A percentile compares a stretch with the other conserved stretches of the same genome.
Evolutionary conservation across 2,329 filamentous ascomycete genomes (phyloP).

Genomic region (Aspergillus sp.): DNA sequence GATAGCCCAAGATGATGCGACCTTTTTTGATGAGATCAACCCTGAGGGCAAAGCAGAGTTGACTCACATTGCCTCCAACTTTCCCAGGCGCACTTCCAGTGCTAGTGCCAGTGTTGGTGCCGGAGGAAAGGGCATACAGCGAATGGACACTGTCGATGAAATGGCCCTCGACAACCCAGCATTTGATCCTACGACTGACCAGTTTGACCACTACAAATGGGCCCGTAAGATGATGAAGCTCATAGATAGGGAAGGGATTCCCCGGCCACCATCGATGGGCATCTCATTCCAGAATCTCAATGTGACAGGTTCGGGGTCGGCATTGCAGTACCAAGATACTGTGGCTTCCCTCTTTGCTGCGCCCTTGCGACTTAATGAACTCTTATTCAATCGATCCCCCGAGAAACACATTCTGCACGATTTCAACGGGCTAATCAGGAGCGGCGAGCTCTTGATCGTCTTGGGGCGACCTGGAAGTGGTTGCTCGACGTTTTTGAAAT

Average conservation of each 20-base stretch:
- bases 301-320: slow-evolving; percentile 66
- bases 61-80: slow-evolving; percentile 30
- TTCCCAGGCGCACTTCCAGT: slow-evolving; percentile 23
- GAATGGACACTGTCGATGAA: slow-evolving; percentile 37
- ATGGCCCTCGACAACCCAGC: slow-evolving; percentile 48
- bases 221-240: slow-evolving; percentile 50
- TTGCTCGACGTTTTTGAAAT: slow-evolving; percentile 83
- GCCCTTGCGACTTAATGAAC: slow-evolving; percentile 59
- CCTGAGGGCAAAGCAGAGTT: slow-evolving; percentile 28
- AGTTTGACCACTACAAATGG: slow-evolving; percentile 58
- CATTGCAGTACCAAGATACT: slow-evolving; percentile 68
- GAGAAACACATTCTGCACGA: slow-evolving; percentile 57
- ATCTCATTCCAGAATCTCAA: slow-evolving; percentile 65
- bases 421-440: slow-evolving; percentile 55
- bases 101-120: not conserved
- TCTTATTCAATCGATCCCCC: slow-evolving; percentile 48
- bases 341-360: slow-evolving; percentile 60
- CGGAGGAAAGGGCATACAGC: slow-evolving; percentile 22
- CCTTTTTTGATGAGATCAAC: slow-evolving; percentile 27
- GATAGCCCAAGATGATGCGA: slow-evolving; percentile 17
- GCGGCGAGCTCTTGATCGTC: slow-evolving; percentile 48
- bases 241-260: slow-evolving; percentile 57
- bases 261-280: slow-evolving; percentile 53
- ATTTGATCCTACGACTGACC: slow-evolving; percentile 52
- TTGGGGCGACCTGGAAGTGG: slow-evolving; percentile 43